These are phyloP conservation scores for Pseudogymnoascus destructans DNA, from an alignment of 2,329 filamentous ascomycete genomes.

Conservation along the genomic window DNA sequence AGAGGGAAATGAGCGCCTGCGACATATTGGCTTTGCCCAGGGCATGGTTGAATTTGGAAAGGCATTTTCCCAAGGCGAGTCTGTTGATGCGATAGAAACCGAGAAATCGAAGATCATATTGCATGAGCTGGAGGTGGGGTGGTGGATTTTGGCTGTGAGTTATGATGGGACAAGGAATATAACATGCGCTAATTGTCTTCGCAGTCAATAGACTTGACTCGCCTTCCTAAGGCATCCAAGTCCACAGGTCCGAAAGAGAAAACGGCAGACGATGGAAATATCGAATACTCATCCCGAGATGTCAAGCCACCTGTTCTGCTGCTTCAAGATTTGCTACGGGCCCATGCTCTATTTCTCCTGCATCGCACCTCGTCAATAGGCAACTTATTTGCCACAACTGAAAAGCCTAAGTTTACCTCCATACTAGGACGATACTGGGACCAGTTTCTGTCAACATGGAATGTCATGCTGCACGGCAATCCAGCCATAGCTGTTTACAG, in stretches of 20 bases:
- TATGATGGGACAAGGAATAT: background rate
- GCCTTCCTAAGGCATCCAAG: constrained; percentile 31
- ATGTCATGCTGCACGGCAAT: constrained; percentile 80
- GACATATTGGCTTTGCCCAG: constrained; percentile 91
- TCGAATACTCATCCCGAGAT: constrained; percentile 82
- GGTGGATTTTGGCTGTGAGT: constrained; percentile 89
- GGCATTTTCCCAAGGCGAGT: constrained; percentile 65
- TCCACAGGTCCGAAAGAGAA: constrained; percentile 22
- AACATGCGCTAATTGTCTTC: constrained; percentile 13
- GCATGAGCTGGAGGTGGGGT: constrained; percentile 75
- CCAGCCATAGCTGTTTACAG: constrained; percentile 67
- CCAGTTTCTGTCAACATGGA: constrained; percentile 58
- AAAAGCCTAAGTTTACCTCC: constrained; percentile 55
- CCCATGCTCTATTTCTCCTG: constrained; percentile 72
- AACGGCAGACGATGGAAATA: constrained; percentile 21
- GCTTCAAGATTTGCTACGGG: constrained; percentile 66
- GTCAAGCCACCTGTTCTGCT: constrained; percentile 71
- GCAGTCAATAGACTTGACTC: constrained; percentile 69
- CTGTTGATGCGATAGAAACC: constrained; percentile 80
- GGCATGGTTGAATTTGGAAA: constrained; percentile 90
- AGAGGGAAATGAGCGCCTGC: constrained; percentile 71
- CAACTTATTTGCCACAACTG: constrained; percentile 51
- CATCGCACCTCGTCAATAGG: constrained; percentile 71
- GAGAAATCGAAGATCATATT: constrained; percentile 76
- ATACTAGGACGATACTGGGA: constrained; percentile 75